Evolutionary conservation across 2,329 filamentous ascomycete species (phyloP), one percentile per base, ranked within the genome.

Genomic region (Neocucurbitaria cava): DNA sequence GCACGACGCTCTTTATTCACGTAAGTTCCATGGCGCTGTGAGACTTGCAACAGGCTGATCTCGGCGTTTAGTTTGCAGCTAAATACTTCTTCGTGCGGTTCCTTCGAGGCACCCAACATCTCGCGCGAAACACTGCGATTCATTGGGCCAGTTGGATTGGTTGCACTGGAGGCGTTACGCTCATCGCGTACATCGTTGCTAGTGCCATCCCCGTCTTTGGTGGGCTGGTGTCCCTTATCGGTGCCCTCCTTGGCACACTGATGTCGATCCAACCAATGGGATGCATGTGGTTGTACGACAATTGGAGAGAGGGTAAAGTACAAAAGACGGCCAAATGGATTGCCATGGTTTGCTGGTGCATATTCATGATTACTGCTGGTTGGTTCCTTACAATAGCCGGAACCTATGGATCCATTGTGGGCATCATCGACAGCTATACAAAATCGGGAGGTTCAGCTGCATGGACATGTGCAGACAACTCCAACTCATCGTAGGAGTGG

Each of bases 71-170:
- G 55, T 64, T 67, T 26, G 58, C 66, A 5, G 60, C 66, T 42
- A 69, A 69, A 28, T 69, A 67, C 56, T 59, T 69, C n/a, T 87
- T 88, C 39, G 89, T 89, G 21, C 89, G 90, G 52, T 78, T 90
- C 49, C 85, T 91, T 41, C 86, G 87, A 0, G 88, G 87, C 52
- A 87, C 89, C 10, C 11, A 88, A 88, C 66, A 87, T 87, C 70
- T 87, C 81, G 55, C 52, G 8, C 54, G 59, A 26, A 68, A 68
- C 46, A 66, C 67, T 1, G 26, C 50, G 11, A 64, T 42, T n/a
- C 67, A 70, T 35, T 70, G 67, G 67, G 54, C 61, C 9, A 62
- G 59, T 20, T 70, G 67, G 67, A 52, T 70, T 8, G 43, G 58
- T 4, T 67, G 61, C 47, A 69, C 67, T 1, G 56, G 49, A 24